Conservation (phyloP, 2,329 filamentous ascomycete species). For the Rhexocercosporidium sp. region DNA sequence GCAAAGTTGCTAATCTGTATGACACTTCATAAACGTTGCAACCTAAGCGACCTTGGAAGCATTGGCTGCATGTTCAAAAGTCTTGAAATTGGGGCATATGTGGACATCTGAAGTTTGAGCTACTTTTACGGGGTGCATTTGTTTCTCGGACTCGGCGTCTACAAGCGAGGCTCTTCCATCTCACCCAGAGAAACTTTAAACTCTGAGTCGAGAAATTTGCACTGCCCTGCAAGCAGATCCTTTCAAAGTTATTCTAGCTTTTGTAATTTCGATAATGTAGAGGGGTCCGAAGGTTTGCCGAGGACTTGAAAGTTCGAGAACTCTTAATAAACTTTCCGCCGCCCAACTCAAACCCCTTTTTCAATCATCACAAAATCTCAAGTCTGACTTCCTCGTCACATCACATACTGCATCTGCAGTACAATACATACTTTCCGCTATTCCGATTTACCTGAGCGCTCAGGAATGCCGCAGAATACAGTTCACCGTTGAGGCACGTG, state of each 20-base stretch:
- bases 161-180: not conserved
- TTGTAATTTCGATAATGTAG: not conserved
- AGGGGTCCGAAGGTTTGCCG: not conserved
- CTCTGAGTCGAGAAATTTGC: not conserved
- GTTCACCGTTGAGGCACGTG: not conserved
- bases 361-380: too few species aligned
- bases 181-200: not conserved
- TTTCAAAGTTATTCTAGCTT: not conserved
- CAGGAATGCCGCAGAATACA: not conserved
- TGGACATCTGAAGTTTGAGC: not conserved
- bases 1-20: constrained; percentile 7
- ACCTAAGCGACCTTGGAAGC: constrained; percentile 4
- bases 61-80: constrained; percentile 1
- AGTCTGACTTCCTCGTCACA: too few species aligned
- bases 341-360: not conserved
- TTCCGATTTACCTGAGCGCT: not conserved
- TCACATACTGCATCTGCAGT: too few species aligned
- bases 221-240: not conserved
- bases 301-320: not conserved
- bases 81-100: not conserved
- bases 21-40: not conserved
- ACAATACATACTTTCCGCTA: not conserved
- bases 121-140: not conserved
- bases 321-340: not conserved
- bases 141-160: not conserved